These are phyloP conservation scores for Colletotrichum zoysiae DNA, from an alignment of 2,329 filamentous ascomycete genomes.

Conservation along the genomic window DNA sequence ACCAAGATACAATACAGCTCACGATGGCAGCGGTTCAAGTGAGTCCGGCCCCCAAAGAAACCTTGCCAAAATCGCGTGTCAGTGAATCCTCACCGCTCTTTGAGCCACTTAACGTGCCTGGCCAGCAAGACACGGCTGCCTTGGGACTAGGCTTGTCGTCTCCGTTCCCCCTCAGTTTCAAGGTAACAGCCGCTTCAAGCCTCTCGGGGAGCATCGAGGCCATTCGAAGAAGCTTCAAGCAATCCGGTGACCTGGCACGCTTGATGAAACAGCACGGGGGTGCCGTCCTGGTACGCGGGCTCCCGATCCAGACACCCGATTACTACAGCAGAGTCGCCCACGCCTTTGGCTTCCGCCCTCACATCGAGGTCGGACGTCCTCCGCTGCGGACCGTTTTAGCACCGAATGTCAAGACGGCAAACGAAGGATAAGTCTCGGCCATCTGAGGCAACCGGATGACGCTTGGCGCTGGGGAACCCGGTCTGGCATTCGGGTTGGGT, in stretches of 20 bases:
- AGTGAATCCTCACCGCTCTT: not conserved
- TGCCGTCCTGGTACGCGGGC: too few species aligned
- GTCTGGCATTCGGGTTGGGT: not conserved
- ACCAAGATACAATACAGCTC: too few species aligned
- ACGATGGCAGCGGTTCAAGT: too few species aligned
- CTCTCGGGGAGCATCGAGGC: constrained; percentile 40
- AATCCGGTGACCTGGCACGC: too few species aligned
- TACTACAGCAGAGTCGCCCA: too few species aligned
- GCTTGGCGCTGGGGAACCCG: too few species aligned
- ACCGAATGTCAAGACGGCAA: constrained; percentile 53
- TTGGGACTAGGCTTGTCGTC: constrained; percentile 45
- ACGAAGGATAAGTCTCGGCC: constrained; percentile 48
- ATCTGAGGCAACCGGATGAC: not conserved
- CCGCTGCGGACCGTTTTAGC: constrained; percentile 50
- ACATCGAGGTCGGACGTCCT: constrained; percentile 51
- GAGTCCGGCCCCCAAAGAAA: constrained; percentile 3
- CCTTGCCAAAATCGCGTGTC: too few species aligned
- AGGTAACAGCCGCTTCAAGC: constrained; percentile 2
- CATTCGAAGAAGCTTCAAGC: constrained; percentile 28
- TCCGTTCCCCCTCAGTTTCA: constrained; percentile 45
- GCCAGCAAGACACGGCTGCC: constrained; percentile 44
- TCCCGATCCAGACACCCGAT: too few species aligned
- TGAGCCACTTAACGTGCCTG: constrained; percentile 44
- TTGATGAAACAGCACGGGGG: too few species aligned
- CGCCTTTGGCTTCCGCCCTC: too few species aligned